phyloP scores from a whole-genome alignment of 2,329 filamentous ascomycete species.

The Pyrenochaeta sp. region DNA sequence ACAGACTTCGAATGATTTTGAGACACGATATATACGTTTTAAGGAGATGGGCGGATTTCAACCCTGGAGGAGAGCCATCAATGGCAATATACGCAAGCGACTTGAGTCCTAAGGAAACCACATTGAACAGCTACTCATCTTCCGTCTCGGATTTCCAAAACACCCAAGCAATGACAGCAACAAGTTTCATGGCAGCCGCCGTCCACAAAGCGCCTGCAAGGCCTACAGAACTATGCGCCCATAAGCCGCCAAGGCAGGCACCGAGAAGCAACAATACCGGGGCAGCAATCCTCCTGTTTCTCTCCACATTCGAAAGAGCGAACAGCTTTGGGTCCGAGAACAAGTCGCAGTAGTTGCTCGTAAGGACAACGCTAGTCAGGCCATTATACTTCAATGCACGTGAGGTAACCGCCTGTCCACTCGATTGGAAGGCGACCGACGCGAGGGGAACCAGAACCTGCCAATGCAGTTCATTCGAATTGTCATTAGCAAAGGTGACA shows the following conservation, averaged over 20 bases:
- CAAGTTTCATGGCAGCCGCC: slow-evolving; percentile 51
- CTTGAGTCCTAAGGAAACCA: too few species aligned
- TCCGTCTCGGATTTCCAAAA: slow-evolving; percentile 51
- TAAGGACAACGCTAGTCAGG: slow-evolving; percentile 80
- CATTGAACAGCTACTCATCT: slow-evolving; percentile 11
- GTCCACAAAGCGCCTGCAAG: slow-evolving; percentile 62
- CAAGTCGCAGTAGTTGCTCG: slow-evolving; percentile 82
- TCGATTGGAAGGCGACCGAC: slow-evolving; percentile 77
- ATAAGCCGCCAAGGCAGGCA: slow-evolving; percentile 63
- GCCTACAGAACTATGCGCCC: slow-evolving; percentile 61
- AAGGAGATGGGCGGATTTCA: neutral
- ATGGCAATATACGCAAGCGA: neutral
- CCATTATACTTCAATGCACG: slow-evolving; percentile 73
- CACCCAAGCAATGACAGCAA: slow-evolving; percentile 51
- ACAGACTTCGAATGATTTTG: too few species aligned
- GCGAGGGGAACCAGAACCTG: slow-evolving; percentile 71
- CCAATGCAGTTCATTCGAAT: slow-evolving; percentile 51
- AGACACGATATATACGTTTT: too few species aligned
- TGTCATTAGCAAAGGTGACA: slow-evolving; percentile 50
- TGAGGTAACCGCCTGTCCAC: slow-evolving; percentile 79
- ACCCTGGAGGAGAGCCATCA: neutral
- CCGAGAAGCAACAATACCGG: slow-evolving; percentile 63
- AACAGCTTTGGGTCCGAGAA: slow-evolving; percentile 71
- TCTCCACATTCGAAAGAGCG: slow-evolving; percentile 57
- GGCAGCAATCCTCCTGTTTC: slow-evolving; percentile 62